Evolutionary conservation across 768 basidiomycete genomes (phyloP).

Genomic region (Botryobasidium botryosum): DNA sequence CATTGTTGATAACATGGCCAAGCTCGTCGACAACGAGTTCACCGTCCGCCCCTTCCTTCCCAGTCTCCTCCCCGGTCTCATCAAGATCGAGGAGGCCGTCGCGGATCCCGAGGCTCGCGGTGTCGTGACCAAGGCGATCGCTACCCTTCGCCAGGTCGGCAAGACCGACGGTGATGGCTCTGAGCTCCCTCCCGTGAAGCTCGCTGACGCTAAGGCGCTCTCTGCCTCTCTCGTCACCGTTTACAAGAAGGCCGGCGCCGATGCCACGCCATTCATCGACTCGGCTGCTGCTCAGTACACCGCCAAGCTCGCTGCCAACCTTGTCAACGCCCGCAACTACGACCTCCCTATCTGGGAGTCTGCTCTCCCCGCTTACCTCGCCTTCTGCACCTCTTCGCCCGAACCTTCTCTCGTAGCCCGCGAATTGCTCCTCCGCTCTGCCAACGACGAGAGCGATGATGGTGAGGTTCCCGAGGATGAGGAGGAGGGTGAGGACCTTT

Average conservation of each 20-base stretch:
- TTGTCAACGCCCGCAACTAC: slow-evolving; percentile 84
- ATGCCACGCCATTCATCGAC: slow-evolving; percentile 35
- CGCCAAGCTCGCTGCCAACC: slow-evolving; percentile 63
- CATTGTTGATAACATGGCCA: slow-evolving; percentile 96
- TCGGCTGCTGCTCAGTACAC: slow-evolving; percentile 48
- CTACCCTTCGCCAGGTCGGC: slow-evolving; percentile 88
- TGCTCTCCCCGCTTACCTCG: slow-evolving; percentile 53
- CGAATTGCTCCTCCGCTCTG: slow-evolving; percentile 84
- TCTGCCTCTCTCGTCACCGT: slow-evolving; percentile 48
- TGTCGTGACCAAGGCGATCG: slow-evolving; percentile 80
- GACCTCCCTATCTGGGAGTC: slow-evolving; percentile 76
- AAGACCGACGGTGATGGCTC: slow-evolving; percentile 80
- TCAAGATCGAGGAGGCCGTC: slow-evolving; percentile 89
- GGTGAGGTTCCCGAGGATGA: slow-evolving; percentile 64
- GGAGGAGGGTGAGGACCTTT: slow-evolving; percentile 96
- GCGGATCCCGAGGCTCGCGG: slow-evolving; percentile 97
- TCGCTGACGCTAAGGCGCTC: slow-evolving; percentile 51
- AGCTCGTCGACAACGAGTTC: slow-evolving; percentile 86
- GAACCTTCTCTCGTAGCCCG: slow-evolving; percentile 51
- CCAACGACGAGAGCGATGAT: slow-evolving; percentile 56
- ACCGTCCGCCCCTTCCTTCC: slow-evolving; percentile 96
- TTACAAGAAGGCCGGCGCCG: slow-evolving; percentile 70
- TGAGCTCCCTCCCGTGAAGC: slow-evolving; percentile 72
- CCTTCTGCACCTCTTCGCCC: slow-evolving; percentile 43
- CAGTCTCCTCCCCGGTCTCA: slow-evolving; percentile 82